These are phyloP conservation scores for Mimosa bimucronata DNA, from an alignment of 306 rosid species.

Conservation along the genomic window DNA sequence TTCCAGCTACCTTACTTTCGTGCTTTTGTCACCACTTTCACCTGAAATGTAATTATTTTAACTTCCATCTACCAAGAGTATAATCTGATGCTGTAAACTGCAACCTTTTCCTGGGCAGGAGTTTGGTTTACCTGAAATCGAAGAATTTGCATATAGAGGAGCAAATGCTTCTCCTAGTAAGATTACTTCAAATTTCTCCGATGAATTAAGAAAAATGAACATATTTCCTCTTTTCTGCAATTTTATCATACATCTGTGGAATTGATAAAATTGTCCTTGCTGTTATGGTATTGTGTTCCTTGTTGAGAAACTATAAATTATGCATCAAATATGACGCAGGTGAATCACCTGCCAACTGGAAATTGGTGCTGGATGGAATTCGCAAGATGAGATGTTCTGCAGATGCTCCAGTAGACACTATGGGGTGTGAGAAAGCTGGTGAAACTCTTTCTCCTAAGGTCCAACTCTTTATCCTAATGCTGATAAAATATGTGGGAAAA, in stretches of 20 bases:
- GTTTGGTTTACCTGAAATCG: constrained; percentile 59
- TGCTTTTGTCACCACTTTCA: not conserved
- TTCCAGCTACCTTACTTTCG: not conserved
- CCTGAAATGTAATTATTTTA: constrained; percentile 9
- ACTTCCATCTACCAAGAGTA: constrained; percentile 16
- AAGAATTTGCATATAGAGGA: constrained; percentile 58
- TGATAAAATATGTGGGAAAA: constrained; percentile 12
- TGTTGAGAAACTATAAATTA: constrained; percentile 25
- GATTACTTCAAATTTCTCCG: constrained; percentile 37
- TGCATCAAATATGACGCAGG: constrained; percentile 47
- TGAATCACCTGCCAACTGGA: constrained; percentile 75
- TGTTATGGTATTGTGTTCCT: not conserved
- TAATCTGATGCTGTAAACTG: constrained; percentile 4
- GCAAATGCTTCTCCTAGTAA: constrained; percentile 40
- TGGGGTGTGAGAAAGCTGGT: constrained; percentile 65
- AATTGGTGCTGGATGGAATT: constrained; percentile 76
- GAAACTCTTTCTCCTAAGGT: constrained; percentile 76
- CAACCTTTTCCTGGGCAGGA: constrained; percentile 43
- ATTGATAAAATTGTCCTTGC: constrained; percentile 20
- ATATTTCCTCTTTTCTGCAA: not conserved
- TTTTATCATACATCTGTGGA: constrained; percentile 19
- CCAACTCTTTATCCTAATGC: constrained; percentile 13
- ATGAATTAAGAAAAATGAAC: not conserved
- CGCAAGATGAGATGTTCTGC: constrained; percentile 68
- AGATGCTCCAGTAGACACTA: constrained; percentile 85